A percentile compares a stretch with the other conserved stretches of the same genome.
phyloP scores from a whole-genome alignment of 176 grass and related monocot genomes.

The Cenchrus purpureus region DNA sequence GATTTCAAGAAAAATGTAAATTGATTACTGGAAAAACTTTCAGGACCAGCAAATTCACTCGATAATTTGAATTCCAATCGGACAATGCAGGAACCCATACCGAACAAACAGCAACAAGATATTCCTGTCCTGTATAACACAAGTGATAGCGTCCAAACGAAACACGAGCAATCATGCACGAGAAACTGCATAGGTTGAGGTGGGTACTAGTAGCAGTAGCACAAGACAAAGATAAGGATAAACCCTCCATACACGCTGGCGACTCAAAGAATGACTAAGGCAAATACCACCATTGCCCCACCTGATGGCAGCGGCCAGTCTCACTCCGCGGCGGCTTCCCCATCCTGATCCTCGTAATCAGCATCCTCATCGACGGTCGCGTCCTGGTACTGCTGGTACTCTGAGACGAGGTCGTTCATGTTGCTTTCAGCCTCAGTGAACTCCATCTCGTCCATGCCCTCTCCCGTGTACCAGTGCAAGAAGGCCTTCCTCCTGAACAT shows the following conservation, averaged over 20 bases:
- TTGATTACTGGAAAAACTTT: too few species aligned
- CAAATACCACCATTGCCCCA: not conserved
- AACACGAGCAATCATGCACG: too few species aligned
- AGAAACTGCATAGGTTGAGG: too few species aligned
- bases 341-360: constrained; percentile 45
- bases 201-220: not conserved
- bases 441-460: constrained; percentile 82
- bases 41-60: too few species aligned
- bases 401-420: constrained; percentile 62
- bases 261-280: not conserved
- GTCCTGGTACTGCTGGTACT: constrained; percentile 66
- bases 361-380: constrained; percentile 46
- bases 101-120: too few species aligned
- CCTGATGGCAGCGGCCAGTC: too few species aligned
- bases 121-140: too few species aligned
- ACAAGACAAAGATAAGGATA: too few species aligned
- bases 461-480: constrained; percentile 77
- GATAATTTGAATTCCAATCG: too few species aligned
- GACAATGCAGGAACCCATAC: too few species aligned
- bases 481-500: constrained; percentile 96
- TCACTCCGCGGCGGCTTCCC: constrained; percentile 35
- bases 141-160: too few species aligned
- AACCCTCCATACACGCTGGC: not conserved
- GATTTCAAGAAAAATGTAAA: too few species aligned
- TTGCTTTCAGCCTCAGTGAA: constrained; percentile 75